phyloP scores from a whole-genome alignment of 2,329 filamentous ascomycete species.

The Emmonsiellopsis sp. region DNA sequence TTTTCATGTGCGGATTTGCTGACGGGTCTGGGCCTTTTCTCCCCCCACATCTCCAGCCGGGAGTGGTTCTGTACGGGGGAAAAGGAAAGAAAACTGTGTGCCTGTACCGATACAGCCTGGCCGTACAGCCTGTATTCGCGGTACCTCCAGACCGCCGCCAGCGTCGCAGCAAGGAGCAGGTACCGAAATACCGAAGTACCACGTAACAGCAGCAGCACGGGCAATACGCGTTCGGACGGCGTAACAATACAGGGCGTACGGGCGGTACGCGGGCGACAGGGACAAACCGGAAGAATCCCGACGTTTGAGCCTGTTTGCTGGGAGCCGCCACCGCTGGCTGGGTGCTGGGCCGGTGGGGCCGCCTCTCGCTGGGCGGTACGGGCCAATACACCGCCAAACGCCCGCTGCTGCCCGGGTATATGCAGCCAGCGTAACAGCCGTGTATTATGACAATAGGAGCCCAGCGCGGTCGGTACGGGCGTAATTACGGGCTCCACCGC shows the following conservation, averaged over 20 bases:
- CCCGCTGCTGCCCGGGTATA: neutral
- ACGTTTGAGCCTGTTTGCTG: neutral
- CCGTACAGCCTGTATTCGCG: no score
- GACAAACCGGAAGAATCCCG: constrained; percentile 5
- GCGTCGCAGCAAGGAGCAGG: neutral
- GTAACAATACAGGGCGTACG: neutral
- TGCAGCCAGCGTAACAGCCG: neutral
- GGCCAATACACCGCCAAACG: neutral
- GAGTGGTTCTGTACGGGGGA: no score
- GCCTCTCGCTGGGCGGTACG: neutral
- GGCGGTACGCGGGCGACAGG: neutral
- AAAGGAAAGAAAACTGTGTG: neutral
- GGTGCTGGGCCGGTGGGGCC: neutral
- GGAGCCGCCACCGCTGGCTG: neutral
- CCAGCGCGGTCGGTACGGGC: no score
- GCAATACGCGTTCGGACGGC: neutral
- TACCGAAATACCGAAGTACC: neutral
- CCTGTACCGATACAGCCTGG: neutral
- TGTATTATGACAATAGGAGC: no score
- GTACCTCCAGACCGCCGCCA: neutral
- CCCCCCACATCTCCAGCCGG: no score
- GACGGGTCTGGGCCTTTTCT: neutral
- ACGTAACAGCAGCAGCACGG: neutral
- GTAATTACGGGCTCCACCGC: no score
- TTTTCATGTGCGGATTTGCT: no score